Conservation (phyloP, 2,329 filamentous ascomycete species). For the Xylaria hypoxylon region DNA sequence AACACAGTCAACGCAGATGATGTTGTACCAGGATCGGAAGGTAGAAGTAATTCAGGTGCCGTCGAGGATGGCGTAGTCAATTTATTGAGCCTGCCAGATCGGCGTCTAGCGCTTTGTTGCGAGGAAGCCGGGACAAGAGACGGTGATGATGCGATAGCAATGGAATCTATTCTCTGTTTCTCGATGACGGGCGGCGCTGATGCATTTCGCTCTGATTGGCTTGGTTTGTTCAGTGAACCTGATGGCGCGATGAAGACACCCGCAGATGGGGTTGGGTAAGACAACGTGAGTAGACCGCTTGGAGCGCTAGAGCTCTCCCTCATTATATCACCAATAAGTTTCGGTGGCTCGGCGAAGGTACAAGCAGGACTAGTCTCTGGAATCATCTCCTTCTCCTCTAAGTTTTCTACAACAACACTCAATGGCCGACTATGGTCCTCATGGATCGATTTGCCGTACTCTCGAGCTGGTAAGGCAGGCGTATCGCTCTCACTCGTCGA, state of each 20-base stretch:
- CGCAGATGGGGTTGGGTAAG: conserved; percentile 41
- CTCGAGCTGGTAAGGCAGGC: neutral
- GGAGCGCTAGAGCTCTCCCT: conserved; percentile 40
- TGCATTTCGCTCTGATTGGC: conserved; percentile 5
- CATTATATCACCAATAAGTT: conserved; percentile 41
- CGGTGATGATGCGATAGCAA: conserved; percentile 41
- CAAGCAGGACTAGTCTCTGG: conserved; percentile 50
- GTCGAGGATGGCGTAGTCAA: conserved; percentile 42
- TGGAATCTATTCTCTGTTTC: conserved; percentile 10
- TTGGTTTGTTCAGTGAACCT: conserved; percentile 10
- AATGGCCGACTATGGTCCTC: conserved; percentile 28
- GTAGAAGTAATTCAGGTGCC: conserved; percentile 22
- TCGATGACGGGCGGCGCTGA: conserved; percentile 1
- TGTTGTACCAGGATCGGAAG: conserved; percentile 41
- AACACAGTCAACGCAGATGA: conserved; percentile 47
- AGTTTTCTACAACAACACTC: conserved; percentile 22
- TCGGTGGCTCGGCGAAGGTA: conserved; percentile 43
- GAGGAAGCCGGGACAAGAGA: conserved; percentile 45
- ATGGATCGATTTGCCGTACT: conserved; percentile 1
- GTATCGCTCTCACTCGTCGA: neutral
- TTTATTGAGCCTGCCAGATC: conserved; percentile 39
- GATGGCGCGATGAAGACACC: conserved; percentile 31
- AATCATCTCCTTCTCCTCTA: conserved; percentile 48
- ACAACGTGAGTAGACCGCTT: conserved; percentile 38
- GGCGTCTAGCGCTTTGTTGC: conserved; percentile 40